Evolutionary conservation across 371 early-diverging fungal species (phyloP), one percentile per base, ranked within the genome.

Genomic region (Mucor irregularis): DNA sequence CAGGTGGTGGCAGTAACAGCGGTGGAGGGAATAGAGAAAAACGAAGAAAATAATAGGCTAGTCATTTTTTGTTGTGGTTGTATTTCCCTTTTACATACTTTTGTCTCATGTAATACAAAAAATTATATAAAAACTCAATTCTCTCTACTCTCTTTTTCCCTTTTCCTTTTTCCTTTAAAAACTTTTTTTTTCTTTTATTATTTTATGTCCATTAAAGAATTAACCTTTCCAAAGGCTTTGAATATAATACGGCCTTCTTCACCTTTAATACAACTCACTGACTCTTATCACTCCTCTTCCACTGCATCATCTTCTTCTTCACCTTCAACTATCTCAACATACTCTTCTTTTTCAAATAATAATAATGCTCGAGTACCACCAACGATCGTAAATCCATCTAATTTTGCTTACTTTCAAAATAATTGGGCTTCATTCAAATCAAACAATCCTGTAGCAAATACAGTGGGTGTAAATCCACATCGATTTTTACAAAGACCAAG

Each of bases 181-280:
- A 16, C n/a, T 26, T 26, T 43, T 49, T n/a, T 35, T n/a, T 33
- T 39, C 42, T 19, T 39, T 40, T 24, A 25, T 42, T 53, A 34
- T 45, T 28, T 24, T 45, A 61, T 61, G 66, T 54, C 64, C 11
- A 19, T 46, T 9, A 65, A 61, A 61, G 57, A 65, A 65, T n/a
- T 45, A 40, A 37, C 51, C 11, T 52, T 58, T 35, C 63, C 67
- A 56, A 70, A 66, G 60, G 70, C 70, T 42, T 53, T 70, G 22
- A 70, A 70, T 50, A 70, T 70, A 33, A 48, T 70, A 31, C 42
- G 67, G 16, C 70, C 70, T 49, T 54, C 61, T 46, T 48, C 56
- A 34, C 55, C 55, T 26, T 53, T 57, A 48, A 40, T 57, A 22
- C 31, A 33, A 26, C 50, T 26, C 22, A 48, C 30, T 42, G 56